phyloP scores from a whole-genome alignment of 2,329 filamentous ascomycete genomes.

The Alternaria sp. region DNA sequence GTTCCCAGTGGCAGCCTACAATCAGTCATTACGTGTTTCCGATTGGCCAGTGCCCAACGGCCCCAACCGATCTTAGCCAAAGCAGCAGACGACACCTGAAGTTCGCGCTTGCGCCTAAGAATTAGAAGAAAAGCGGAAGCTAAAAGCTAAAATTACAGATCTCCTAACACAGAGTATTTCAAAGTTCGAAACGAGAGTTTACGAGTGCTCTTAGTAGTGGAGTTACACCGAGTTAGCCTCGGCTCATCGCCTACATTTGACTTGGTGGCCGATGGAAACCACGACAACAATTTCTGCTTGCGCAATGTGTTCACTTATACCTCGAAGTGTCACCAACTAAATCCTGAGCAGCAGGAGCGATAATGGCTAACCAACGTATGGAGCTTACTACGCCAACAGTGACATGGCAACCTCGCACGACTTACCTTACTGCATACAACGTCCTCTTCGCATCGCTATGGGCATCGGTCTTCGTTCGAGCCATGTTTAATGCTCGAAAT shows the following conservation, averaged over 20 bases:
- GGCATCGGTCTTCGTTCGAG: slow-evolving; percentile 14
- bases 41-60: not conserved
- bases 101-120: not conserved
- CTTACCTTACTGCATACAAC: slow-evolving; percentile 34
- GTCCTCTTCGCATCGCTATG: slow-evolving; percentile 27
- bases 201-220: not conserved
- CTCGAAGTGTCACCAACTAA: not conserved
- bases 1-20: not conserved
- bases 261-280: slow-evolving; percentile 1
- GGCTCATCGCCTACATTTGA: slow-evolving; percentile 9
- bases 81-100: not conserved
- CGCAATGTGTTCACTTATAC: not conserved
- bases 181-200: not conserved
- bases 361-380: not conserved
- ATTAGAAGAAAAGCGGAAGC: not conserved
- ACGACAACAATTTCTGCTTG: slow-evolving; percentile 3
- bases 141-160: not conserved
- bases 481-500: not conserved
- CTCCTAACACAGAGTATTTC: not conserved
- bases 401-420: slow-evolving; percentile 4
- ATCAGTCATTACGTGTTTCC: not conserved
- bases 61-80: not conserved
- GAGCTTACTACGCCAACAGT: not conserved
- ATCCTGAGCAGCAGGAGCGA: not conserved
- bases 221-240: slow-evolving; percentile 7